These are phyloP conservation scores for Fusarium redolens DNA, from an alignment of 2,329 filamentous ascomycete genomes.

Conservation along the genomic window DNA sequence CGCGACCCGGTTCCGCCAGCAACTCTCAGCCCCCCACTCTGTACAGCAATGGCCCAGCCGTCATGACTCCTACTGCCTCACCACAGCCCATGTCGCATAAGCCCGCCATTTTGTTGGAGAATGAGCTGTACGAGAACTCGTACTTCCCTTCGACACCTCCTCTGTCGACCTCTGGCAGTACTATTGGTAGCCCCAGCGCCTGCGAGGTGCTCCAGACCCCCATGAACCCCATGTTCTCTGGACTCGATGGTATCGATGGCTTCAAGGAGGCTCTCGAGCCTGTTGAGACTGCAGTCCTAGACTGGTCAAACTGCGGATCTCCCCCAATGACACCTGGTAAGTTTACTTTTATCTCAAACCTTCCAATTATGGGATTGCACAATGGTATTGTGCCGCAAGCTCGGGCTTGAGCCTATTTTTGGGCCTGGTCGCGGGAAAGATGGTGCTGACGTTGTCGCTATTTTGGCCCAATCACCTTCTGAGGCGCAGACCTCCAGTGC, in stretches of 20 bases:
- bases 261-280: conserved; percentile 79
- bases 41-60: conserved; percentile 67
- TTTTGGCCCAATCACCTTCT: conserved; percentile 23
- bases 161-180: conserved; percentile 85
- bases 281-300: conserved; percentile 78
- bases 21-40: conserved; percentile 72
- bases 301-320: conserved; percentile 82
- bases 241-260: conserved; percentile 71
- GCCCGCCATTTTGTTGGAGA: conserved; percentile 82
- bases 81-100: conserved; percentile 80
- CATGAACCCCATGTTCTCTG: conserved; percentile 81
- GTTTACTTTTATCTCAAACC: conserved; percentile 51
- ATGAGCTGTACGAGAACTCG: conserved; percentile 75
- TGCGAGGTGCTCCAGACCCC: conserved; percentile 85
- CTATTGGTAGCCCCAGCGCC: conserved; percentile 85
- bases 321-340: conserved; percentile 92
- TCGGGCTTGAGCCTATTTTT: conserved; percentile 38
- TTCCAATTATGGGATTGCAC: conserved; percentile 11
- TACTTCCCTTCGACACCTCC: conserved; percentile 89
- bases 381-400: conserved; percentile 26
- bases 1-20: conserved; percentile 72
- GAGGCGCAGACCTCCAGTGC: conserved; percentile 36
- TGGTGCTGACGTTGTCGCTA: conserved; percentile 32
- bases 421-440: conserved; percentile 22
- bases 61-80: conserved; percentile 80